These are phyloP conservation scores for Paecilomyces formosus DNA, from an alignment of 2,329 filamentous ascomycete genomes.

Conservation along the genomic window DNA sequence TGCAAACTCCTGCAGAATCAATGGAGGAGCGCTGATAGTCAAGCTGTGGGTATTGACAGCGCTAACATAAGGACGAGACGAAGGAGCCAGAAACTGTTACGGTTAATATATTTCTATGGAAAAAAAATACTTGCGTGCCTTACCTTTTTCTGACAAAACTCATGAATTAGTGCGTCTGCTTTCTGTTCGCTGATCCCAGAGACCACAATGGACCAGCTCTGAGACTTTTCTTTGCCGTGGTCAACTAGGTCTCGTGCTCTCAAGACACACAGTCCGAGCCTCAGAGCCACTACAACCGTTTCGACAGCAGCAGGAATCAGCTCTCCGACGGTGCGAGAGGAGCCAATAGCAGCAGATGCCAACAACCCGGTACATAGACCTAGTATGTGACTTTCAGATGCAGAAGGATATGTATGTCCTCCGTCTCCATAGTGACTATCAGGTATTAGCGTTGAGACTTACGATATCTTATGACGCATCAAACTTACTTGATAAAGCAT, in stretches of 20 bases:
- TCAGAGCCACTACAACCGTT: slow-evolving; percentile 35
- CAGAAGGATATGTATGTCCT: slow-evolving; percentile 31
- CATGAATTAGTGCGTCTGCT: slow-evolving; percentile 14
- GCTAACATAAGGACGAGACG: slow-evolving; percentile 51
- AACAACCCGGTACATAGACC: slow-evolving; percentile 38
- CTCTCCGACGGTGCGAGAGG: slow-evolving; percentile 32
- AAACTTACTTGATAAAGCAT: slow-evolving; percentile 37
- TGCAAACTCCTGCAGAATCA: slow-evolving; percentile 46
- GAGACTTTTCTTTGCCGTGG: slow-evolving; percentile 15
- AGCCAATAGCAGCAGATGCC: slow-evolving; percentile 33
- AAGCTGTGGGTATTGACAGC: slow-evolving; percentile 53
- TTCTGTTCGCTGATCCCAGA: slow-evolving; percentile 30
- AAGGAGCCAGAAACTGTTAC: slow-evolving; percentile 37
- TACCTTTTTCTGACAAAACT: slow-evolving; percentile 19
- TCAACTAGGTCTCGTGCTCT: slow-evolving; percentile 32
- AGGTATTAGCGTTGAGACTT: slow-evolving; percentile 7
- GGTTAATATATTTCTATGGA: neutral
- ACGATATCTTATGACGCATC: neutral
- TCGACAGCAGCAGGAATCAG: slow-evolving; percentile 36
- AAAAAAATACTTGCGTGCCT: slow-evolving; percentile 2
- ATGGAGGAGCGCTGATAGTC: slow-evolving; percentile 53
- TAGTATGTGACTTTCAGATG: slow-evolving; percentile 29
- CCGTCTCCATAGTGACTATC: slow-evolving; percentile 35
- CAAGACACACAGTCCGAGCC: slow-evolving; percentile 34
- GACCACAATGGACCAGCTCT: slow-evolving; percentile 35